Conservation (phyloP, 768 basidiomycete genomes). For the Pleurotus giganteus region DNA sequence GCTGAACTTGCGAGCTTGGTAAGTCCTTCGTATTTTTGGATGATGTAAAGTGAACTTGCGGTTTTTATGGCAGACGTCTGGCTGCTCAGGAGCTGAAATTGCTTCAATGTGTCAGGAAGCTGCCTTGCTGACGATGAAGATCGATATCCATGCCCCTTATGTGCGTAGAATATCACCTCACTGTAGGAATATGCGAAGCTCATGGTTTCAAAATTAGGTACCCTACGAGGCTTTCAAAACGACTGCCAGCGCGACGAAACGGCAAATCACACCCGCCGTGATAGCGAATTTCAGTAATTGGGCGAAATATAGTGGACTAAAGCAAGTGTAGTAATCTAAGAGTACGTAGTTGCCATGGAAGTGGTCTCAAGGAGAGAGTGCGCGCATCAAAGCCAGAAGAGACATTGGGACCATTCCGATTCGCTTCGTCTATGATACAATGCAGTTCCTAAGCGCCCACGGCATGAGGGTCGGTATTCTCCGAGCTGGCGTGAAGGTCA, state of each 20-base stretch:
- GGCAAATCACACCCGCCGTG: constrained; percentile 83
- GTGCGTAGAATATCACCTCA: constrained; percentile 42
- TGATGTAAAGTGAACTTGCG: too few species aligned
- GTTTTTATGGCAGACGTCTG: constrained; percentile 93
- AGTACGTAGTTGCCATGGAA: neutral
- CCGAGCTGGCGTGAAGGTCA: too few species aligned
- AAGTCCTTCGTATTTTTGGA: constrained; percentile 18
- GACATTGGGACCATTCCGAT: too few species aligned
- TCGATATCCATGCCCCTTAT: constrained; percentile 71
- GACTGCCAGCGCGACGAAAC: constrained; percentile 71
- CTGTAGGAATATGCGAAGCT: neutral
- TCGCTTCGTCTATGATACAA: too few species aligned
- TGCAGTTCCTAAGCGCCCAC: too few species aligned
- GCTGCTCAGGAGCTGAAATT: constrained; percentile 96
- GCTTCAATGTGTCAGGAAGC: constrained; percentile 94
- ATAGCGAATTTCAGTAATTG: constrained; percentile 72
- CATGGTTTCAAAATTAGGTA: constrained; percentile 49
- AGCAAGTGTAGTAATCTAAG: constrained; percentile 2
- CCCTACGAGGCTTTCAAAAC: constrained; percentile 66
- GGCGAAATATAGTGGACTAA: constrained; percentile 34
- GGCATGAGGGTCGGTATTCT: too few species aligned
- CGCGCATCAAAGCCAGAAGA: neutral
- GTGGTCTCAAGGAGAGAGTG: neutral
- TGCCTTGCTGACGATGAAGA: constrained; percentile 87
- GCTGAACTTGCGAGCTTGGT: constrained; percentile 70